These are phyloP conservation scores for Fusarium mundagurra DNA, from an alignment of 2,329 filamentous ascomycete species.

Conservation along the genomic window DNA sequence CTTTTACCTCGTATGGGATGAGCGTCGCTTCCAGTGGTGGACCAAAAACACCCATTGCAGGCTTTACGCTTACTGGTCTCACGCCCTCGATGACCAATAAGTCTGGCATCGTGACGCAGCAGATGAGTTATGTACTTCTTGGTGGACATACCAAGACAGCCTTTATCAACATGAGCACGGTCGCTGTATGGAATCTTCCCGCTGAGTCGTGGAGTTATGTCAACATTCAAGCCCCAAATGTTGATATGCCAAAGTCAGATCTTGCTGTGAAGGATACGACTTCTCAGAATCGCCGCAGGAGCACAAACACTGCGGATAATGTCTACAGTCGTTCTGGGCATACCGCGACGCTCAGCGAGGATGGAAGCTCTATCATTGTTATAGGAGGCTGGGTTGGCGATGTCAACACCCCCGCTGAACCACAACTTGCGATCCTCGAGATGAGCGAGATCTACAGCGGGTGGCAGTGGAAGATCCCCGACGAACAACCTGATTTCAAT, in stretches of 20 bases:
- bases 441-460: conserved; percentile 79
- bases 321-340: conserved; percentile 90
- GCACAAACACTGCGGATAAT: conserved; percentile 45
- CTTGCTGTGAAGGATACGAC: conserved; percentile 57
- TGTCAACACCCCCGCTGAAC: conserved; percentile 76
- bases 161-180: conserved; percentile 94
- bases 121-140: conserved; percentile 81
- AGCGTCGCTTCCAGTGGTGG: conserved; percentile 59
- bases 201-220: conserved; percentile 89
- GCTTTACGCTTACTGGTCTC: conserved; percentile 83
- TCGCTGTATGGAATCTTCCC: conserved; percentile 87
- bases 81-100: conserved; percentile 75
- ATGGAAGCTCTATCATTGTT: conserved; percentile 80
- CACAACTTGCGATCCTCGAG: conserved; percentile 81
- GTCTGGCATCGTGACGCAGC: conserved; percentile 72
- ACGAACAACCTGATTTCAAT: conserved; percentile 54
- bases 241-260: conserved; percentile 58
- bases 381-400: conserved; percentile 95
- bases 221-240: conserved; percentile 61
- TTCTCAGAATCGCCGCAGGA: conserved; percentile 15
- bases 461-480: conserved; percentile 77
- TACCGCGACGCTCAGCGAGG: conserved; percentile 81
- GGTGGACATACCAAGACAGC: conserved; percentile 85
- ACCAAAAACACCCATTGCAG: conserved; percentile 82
- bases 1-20: conserved; percentile 48